Base-by-base conservation (phyloP, 2,329 filamentous ascomycete species). In the Oidium heveae region DNA sequence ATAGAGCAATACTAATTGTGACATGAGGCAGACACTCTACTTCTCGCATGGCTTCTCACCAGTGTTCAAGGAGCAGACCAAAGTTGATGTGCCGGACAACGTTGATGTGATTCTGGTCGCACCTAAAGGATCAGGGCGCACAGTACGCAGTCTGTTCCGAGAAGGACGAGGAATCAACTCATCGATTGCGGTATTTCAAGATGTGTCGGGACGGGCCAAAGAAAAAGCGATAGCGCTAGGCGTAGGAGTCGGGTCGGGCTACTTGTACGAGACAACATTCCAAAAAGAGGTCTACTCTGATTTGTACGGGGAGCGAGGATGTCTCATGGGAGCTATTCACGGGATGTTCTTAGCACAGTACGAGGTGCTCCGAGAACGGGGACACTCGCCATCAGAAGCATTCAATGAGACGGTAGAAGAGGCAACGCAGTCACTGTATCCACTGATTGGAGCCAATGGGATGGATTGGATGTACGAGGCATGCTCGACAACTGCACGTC, bases 381-480 rank as follows among this genome's bases (percentile, higher is more conserved):
- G 91, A 72, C 91, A 98, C 82, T 84, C 78, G 72, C 91, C 91
- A 69, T 89, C 84, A 65, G 91, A 98, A 76, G 91, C 91, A 63
- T 98, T 98, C 84, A 98, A 98, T 80, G 91, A 98, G 86, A 98
- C 91, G 63, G 91, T 98, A 63, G 91, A 98, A 79, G 91, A 98
- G 79, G 91, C 91, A 61, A 98, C 91, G 54, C 91, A 98, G 79
- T 86, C 80, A 62, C 77, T 98, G 67, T 98, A 98, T 79, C 91
- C 91, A 61, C 78, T 98, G 68, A 98, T 98, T 67, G 91, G 89
- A 68, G 80, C 79, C 72, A 84, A 96, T 74, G 91, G 91, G 68
- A 96, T 98, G 91, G 91, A 98, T 77, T 98, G 93, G 87, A 98
- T 98, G 91, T 98, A 93, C 76, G 88, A 89, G 70, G 91, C 91